A percentile compares a stretch with the other conserved stretches of the same genome.
These are phyloP conservation scores for Bacidia gigantensis DNA, from an alignment of 495 filamentous ascomycete species.

Conservation along the genomic window DNA sequence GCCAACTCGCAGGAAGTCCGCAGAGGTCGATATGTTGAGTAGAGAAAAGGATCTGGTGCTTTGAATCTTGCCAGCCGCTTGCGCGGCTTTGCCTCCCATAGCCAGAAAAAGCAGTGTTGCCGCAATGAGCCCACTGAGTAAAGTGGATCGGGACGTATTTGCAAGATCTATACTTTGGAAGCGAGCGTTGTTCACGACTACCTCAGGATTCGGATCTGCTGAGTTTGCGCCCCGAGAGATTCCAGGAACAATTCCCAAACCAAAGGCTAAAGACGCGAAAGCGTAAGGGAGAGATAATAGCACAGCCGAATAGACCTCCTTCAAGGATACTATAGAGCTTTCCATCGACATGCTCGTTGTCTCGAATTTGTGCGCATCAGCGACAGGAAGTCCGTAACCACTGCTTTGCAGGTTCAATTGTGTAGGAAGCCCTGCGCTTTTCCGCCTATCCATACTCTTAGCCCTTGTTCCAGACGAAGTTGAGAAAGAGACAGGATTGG, in stretches of 20 bases:
- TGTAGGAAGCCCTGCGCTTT: slow-evolving; percentile 17
- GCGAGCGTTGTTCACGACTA: neutral
- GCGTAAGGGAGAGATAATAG: slow-evolving; percentile 19
- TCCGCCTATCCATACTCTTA: slow-evolving; percentile 18
- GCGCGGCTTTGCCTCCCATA: slow-evolving; percentile 20
- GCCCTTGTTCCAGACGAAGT: slow-evolving; percentile 10
- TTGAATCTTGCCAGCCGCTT: neutral
- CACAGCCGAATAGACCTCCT: slow-evolving; percentile 23
- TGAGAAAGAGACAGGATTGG: slow-evolving; percentile 11
- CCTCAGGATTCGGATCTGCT: neutral
- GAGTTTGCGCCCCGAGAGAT: neutral
- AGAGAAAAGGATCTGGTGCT: neutral
- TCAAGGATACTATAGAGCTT: slow-evolving; percentile 14
- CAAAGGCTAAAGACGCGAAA: slow-evolving; percentile 1
- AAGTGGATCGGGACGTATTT: slow-evolving; percentile 5
- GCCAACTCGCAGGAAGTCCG: neutral
- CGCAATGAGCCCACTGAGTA: slow-evolving; percentile 24
- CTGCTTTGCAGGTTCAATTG: slow-evolving; percentile 15
- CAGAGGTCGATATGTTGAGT: neutral
- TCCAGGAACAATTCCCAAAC: neutral
- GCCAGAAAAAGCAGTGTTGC: slow-evolving; percentile 29
- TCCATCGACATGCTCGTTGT: neutral
- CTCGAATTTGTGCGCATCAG: slow-evolving; percentile 5
- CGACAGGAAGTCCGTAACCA: slow-evolving; percentile 12
- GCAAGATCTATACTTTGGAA: neutral